Evolutionary conservation across 2,329 filamentous ascomycete genomes (phyloP).

Genomic region (Alternaria alternata): DNA sequence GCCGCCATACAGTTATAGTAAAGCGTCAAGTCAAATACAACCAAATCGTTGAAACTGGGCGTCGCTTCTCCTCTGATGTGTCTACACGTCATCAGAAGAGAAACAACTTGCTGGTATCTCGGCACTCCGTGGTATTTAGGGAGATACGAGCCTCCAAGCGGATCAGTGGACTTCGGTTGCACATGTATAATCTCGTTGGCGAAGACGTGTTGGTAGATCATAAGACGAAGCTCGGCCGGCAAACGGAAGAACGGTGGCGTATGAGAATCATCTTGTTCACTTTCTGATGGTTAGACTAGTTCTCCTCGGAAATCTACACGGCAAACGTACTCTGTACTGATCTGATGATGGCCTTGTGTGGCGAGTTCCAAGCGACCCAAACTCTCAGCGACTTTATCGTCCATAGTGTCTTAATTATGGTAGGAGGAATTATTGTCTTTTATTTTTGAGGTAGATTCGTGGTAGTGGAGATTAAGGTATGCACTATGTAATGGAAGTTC

Average conservation of each 20-base stretch:
- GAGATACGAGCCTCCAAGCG: not conserved
- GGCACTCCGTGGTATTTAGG: not conserved
- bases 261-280: not conserved
- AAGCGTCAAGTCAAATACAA: constrained; percentile 9
- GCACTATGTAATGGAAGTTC: not conserved
- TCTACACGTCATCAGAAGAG: constrained; percentile 7
- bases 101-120: constrained; percentile 2
- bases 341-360: not conserved
- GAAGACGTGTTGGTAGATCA: constrained; percentile 15
- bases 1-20: constrained; percentile 10
- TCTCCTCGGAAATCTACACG: not conserved
- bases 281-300: not conserved
- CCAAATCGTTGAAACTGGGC: constrained; percentile 6
- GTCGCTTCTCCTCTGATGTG: constrained; percentile 4
- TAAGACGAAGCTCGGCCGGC: constrained; percentile 11
- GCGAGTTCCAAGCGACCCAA: not conserved
- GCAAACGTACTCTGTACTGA: not conserved
- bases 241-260: not conserved
- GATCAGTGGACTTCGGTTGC: constrained; percentile 6
- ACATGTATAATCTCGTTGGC: constrained; percentile 7
- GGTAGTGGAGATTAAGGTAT: not conserved
- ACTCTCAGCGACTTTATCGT: not conserved
- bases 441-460: not conserved
- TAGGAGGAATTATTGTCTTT: not conserved
- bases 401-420: not conserved